Evolutionary conservation across 2,329 filamentous ascomycete species (phyloP).

Genomic region (Colletotrichum coccodes): DNA sequence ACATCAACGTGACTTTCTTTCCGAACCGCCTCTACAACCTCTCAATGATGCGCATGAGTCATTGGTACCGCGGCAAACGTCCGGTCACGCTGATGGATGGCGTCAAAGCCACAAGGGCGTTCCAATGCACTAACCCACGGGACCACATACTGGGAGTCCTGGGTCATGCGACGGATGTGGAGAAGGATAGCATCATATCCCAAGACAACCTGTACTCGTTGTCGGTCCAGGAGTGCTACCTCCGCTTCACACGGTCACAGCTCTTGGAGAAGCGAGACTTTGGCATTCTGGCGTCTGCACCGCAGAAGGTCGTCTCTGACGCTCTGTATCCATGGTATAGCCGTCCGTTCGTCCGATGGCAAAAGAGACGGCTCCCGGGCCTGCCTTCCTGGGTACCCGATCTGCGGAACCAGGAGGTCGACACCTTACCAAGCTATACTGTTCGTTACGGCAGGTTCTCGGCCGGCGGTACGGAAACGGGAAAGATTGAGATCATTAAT

Average conservation of each 20-base stretch:
- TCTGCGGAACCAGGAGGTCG: conserved; percentile 1
- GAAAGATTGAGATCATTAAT: background rate
- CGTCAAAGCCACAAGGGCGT: conserved; percentile 1
- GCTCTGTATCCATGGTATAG: background rate
- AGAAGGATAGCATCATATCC: conserved; percentile 10
- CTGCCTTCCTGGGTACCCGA: conserved; percentile 17
- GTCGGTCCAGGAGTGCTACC: background rate
- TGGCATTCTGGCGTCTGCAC: background rate
- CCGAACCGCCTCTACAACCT: conserved; percentile 5
- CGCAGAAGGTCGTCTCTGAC: background rate
- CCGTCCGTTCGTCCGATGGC: background rate
- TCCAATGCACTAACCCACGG: conserved; percentile 14
- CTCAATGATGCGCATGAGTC: conserved; percentile 9
- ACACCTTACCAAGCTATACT: background rate
- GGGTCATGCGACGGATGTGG: background rate
- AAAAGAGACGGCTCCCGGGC: background rate
- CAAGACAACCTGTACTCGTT: conserved; percentile 1
- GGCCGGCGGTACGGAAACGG: background rate
- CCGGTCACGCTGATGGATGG: conserved; percentile 8
- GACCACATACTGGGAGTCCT: conserved; percentile 11
- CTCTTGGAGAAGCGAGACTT: conserved; percentile 7
- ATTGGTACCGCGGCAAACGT: conserved; percentile 6
- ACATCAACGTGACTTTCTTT: background rate
- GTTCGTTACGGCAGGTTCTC: conserved; percentile 13
- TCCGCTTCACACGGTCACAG: background rate